Evolutionary conservation across 495 filamentous ascomycete genomes (phyloP), one percentile per base, ranked within the genome.

Genomic region (Aspergillus olivimuriae): DNA sequence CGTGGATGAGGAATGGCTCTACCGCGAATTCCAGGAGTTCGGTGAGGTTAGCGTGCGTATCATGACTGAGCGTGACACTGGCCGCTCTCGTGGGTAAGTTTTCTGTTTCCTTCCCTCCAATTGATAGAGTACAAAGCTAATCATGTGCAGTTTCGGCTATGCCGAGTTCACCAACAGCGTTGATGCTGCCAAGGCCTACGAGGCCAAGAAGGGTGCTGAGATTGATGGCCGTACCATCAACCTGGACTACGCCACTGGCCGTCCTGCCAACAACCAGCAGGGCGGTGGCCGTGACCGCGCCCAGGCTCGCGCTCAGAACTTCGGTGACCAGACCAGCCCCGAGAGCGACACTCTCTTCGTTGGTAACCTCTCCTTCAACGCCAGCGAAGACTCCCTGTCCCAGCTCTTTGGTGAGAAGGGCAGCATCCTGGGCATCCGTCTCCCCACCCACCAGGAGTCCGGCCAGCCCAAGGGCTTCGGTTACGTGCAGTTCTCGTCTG

Each of bases 401-500:
- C 81, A 84, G 44, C 76, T 81, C 61, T 97, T 96, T 69, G 77
- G 79, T 49, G 73, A 77, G 46, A 76, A 83, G 56, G 81, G 79
- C 48, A 68, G 62, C 52, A 80, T 97, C 61, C 72, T 80, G 47
- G 83, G 84, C 53, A 80, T 96, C 46, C 81, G 89, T 54, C 81
- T 98, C 39, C 94, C 94, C 33, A 97, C 91, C 44, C 87, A 97
- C 57, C 74, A 68, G 74, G 89, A 95, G 22, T 78, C 81, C 47
- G 92, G 91, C 36, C 80, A 82, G 42, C 84, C 79, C 61, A 96
- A 97, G 80, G 92, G 92, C 41, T 97, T 94, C 62, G 94, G 87
- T 36, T 98, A 98, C 63, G 83, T 98, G 39, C 81, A 83, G 54
- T 95, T 86, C 73, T 64, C 68, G 31, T 86, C 83, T 10, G 67